Conservation (phyloP, 257 asterid genomes). For the Capsicum chinense region DNA sequence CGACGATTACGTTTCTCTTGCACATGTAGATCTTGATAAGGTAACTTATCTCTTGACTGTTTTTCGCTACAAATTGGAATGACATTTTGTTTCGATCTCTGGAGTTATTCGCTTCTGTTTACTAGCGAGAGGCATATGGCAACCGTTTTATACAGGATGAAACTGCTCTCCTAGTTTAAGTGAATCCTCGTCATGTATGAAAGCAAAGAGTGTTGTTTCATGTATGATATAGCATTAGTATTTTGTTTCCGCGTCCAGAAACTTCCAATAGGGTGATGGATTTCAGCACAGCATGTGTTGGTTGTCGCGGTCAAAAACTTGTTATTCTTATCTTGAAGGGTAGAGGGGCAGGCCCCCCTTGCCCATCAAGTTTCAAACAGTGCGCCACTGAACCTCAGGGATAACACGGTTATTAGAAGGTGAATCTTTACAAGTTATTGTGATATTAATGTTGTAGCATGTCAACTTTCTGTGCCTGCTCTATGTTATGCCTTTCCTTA, state of each 20-base stretch:
- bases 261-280: neutral
- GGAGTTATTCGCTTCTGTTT: neutral
- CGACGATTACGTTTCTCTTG: conserved; percentile 87
- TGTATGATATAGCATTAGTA: neutral
- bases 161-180: neutral
- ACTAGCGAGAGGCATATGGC: neutral
- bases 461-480: neutral
- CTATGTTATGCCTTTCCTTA: neutral
- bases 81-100: neutral
- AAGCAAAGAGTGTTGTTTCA: no score
- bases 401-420: neutral
- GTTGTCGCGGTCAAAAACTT: neutral
- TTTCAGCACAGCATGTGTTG: neutral
- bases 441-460: no score
- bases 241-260: neutral
- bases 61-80: neutral
- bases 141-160: neutral
- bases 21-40: conserved; percentile 84
- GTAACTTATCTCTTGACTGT: conserved; percentile 41
- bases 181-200: neutral
- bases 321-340: neutral
- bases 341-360: neutral
- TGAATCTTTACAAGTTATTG: neutral
- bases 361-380: neutral
- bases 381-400: neutral